These are phyloP conservation scores for Lanmaoa rubissima DNA, from an alignment of 768 basidiomycete genomes.

Conservation along the genomic window DNA sequence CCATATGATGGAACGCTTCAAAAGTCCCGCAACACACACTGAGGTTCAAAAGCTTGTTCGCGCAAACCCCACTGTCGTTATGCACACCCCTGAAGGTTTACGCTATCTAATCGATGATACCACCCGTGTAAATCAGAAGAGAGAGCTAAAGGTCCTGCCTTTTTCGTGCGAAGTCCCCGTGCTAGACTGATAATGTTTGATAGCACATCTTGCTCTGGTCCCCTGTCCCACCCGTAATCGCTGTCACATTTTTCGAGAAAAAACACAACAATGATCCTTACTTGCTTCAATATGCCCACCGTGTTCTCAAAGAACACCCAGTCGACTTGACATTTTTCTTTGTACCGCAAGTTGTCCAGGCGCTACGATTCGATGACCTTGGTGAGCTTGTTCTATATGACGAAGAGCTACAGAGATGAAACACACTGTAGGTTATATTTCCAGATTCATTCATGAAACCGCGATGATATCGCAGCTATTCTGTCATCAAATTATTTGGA, in stretches of 20 bases:
- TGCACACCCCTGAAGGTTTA: conserved; percentile 80
- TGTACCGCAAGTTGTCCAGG: conserved; percentile 97
- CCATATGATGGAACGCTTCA: conserved; percentile 87
- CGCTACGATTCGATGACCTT: conserved; percentile 83
- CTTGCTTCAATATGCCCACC: conserved; percentile 92
- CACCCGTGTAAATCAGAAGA: conserved; percentile 52
- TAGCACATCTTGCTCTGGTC: conserved; percentile 90
- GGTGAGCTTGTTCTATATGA: conserved; percentile 46
- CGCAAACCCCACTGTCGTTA: conserved; percentile 62
- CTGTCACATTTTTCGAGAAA: conserved; percentile 81
- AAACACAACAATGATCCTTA: conserved; percentile 81
- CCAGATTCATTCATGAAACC: conserved; percentile 94
- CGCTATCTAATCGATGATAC: conserved; percentile 74
- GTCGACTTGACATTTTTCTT: conserved; percentile 97
- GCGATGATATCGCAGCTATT: conserved; percentile 96
- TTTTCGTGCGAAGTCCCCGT: not conserved
- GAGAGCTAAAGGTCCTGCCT: conserved; percentile 70
- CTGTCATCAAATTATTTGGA: conserved; percentile 99
- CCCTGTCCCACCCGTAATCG: conserved; percentile 80
- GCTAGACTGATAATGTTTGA: conserved; percentile 1
- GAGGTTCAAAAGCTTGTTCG: conserved; percentile 79
- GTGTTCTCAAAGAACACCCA: conserved; percentile 91
- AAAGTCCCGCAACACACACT: conserved; percentile 54
- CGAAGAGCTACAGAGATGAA: not conserved
- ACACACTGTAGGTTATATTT: conserved; percentile 72